Evolutionary conservation across 2,329 filamentous ascomycete genomes (phyloP), one percentile per base, ranked within the genome.

Genomic region (Sporothrix phasma): DNA sequence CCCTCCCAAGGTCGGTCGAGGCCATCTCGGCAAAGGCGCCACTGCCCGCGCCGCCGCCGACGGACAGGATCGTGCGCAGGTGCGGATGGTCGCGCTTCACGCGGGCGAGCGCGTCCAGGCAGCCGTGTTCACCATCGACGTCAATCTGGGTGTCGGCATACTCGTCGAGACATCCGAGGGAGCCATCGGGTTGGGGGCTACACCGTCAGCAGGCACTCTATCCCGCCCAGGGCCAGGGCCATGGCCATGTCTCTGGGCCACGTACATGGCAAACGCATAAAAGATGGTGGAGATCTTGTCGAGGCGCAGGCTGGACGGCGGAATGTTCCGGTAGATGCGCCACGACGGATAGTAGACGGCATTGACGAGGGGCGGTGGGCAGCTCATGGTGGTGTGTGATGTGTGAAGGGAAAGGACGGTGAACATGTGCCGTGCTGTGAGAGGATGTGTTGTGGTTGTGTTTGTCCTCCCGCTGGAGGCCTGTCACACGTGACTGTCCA

Each of bases 261-360:
- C 71, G 65, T 67, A 76, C 76, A 75, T 82, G 65, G 84, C 81
- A 77, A 87, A 88, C 24, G 85, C 82, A 69, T 88, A 88, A 69
- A 86, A 85, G 7, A 87, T 76, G 70, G 88, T 85, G 6, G 85
- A 86, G 64, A 87, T 79, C 63, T 79, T 79, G 45, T 79, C 76
- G 67, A 83, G 73, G 62, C 82, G 80, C 62, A 88, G 71, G 5
- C 78, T 80, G 0, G 83, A 84, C 0, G 85, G 85, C n/a, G 83
- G 79, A 63, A 83, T 81, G 62, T 81, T 77, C 66, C 79, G 79
- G 74, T 87, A 87, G 64, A 86, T 79, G 64, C 80, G 77, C 84
- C 84, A 88, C 68, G 85, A 87, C 5, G 85, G 84, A 72, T 87
- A 88, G 73, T 88, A 88, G 1, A 86, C 75, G 15, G 74, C 75